Evolutionary conservation across 2,329 filamentous ascomycete species (phyloP), one percentile per base, ranked within the genome.

Genomic region (Emergomyces pasteurianus): DNA sequence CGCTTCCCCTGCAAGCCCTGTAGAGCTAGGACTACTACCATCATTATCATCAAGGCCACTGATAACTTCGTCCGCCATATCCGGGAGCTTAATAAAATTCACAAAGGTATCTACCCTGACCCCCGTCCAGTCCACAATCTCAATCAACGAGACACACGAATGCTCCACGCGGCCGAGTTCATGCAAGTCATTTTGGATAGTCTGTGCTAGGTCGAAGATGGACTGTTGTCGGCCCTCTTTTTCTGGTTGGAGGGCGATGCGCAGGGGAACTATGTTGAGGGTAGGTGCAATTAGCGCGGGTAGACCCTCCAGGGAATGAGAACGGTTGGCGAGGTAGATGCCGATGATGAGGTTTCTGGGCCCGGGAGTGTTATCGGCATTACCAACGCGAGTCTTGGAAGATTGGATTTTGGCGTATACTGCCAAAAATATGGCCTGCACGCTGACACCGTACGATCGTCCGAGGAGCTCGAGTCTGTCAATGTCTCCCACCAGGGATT

Each of bases 251-350:
- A 70, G 58, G 28, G 68, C 69, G 1, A 94, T 80, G 12, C 80
- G 79, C 0, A 96, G 73, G 0, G 91, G 90, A 1, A 95, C 80
- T 3, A 96, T 79, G 65, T 88, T 92, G 23, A 96, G 79, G 0
- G 89, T 94, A 0, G 92, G 91, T 38, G 84, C 86, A 0, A 80
- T 66, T 1, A 82, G 75, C 0, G 77, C 70, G 1, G 82, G 75
- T 0, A 84, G 70, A 2, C 79, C 75, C 2, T 80, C 75, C 9
- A 80, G 73, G 26, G 77, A 75, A 12, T 81, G 77, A 0, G 81
- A 80, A 58, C 90, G 83, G 70, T 95, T 95, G 49, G 90, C 89
- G 9, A 95, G 81, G 71, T 96, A 96, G 26, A 96, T 74, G 1
- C 91, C 92, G 58, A 96, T 80, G 0, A 90, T 74, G 1, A 89